A percentile compares a stretch with the other conserved stretches of the same genome.
phyloP scores from a whole-genome alignment of 148 eudicot species.

The Persicaria tinctoria region DNA sequence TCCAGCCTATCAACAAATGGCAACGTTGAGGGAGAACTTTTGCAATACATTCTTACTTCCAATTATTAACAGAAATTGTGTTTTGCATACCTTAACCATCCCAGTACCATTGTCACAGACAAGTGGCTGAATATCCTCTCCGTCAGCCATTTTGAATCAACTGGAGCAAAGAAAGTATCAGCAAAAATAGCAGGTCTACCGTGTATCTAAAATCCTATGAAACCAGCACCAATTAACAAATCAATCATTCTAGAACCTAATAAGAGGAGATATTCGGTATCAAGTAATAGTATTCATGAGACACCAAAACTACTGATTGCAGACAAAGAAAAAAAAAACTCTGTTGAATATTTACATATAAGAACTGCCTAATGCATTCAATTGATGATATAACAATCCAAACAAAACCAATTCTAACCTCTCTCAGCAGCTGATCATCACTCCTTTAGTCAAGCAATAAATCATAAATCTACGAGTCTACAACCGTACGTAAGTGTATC shows the following conservation, averaged over 20 bases:
- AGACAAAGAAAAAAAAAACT: neutral
- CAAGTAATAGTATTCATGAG: neutral
- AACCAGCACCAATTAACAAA: neutral
- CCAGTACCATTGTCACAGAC: constrained; percentile 59
- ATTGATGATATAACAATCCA: neutral
- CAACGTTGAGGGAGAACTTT: neutral
- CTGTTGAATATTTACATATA: no score
- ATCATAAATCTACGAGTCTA: neutral
- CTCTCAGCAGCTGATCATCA: neutral
- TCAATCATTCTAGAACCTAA: neutral
- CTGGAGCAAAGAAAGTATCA: constrained; percentile 13
- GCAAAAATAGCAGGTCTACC: neutral
- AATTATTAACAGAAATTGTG: no score
- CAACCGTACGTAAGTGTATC: no score
- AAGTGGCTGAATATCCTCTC: constrained; percentile 56
- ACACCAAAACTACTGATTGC: neutral
- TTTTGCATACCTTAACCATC: constrained; percentile 13
- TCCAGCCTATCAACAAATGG: constrained; percentile 34
- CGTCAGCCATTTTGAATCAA: constrained; percentile 45
- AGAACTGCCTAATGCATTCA: neutral
- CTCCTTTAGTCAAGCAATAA: neutral
- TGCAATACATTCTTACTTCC: neutral
- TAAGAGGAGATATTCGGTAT: neutral
- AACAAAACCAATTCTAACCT: neutral
- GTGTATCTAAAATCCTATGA: neutral